Evolutionary conservation across 1,284 basidiomycete species (phyloP), one percentile per base, ranked within the genome.

Genomic region (Hypsizygus ulmarius): DNA sequence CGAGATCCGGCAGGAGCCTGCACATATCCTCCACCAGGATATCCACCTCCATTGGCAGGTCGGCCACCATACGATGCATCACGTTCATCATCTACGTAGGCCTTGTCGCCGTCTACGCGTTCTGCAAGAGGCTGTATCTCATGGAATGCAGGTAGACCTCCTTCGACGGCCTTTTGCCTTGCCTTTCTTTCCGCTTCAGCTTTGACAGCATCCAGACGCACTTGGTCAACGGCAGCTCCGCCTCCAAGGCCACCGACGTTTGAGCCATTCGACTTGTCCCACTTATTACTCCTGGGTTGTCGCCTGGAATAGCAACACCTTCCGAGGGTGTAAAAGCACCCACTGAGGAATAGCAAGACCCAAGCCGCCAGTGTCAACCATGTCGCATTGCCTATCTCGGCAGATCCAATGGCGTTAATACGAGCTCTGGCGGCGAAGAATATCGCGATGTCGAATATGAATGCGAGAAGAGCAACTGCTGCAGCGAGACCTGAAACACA

Each of bases 291-390:
- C 25, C 75, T 73, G 14, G 78, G 73, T 30, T 76, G 67, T 25
- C 83, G 73, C 14, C 68, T 74, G 15, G 64, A 66, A 25, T 90
- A 77, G 62, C 90, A 94, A 59, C 90, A 93, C 50, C 87, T 75
- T 18, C 91, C 91, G 38, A 92, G 59, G 4, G 83, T 77, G 60
- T 82, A 93, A 71, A 91, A 88, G 64, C 90, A 94, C 14, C 91
- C 90, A 39, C 85, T 84, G 64, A 94, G 83, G 71, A 90, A 90
- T 39, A 92, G 72, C 16, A 90, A 72, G 1, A 93, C 34, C 87
- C 89, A 93, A 0, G 91, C 87, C 0, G 81, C 87, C 29, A 95
- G 78, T 1, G 90, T 93, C 42, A 95, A 71, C 92, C 92, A 95
- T 16, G 93, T 79, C 6, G 82, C 87, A 48, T 75, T 84, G 9